Conservation (phyloP, 2,329 filamentous ascomycete genomes). For the Fusarium sterilihyphosum region DNA sequence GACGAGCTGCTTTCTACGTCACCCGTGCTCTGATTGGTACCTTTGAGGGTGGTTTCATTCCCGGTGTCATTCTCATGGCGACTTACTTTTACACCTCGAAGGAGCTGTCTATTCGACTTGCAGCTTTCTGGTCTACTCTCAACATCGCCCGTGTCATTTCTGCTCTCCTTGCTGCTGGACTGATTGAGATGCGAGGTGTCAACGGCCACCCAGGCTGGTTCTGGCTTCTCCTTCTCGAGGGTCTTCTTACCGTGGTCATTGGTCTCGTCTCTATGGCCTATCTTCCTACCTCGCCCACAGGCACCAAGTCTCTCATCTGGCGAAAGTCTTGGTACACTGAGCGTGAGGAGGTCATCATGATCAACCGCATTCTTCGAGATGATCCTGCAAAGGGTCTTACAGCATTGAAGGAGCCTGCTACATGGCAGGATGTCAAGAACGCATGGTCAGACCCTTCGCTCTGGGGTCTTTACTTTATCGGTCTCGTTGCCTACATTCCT, state of each 20-base stretch:
- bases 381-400: constrained; percentile 64
- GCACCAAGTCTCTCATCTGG: constrained; percentile 69
- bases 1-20: constrained; percentile 58
- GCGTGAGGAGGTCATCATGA: constrained; percentile 74
- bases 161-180: constrained; percentile 57
- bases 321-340: constrained; percentile 74
- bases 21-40: constrained; percentile 63
- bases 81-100: constrained; percentile 78
- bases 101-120: constrained; percentile 73
- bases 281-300: constrained; percentile 71
- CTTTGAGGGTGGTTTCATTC: constrained; percentile 67
- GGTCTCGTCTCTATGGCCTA: constrained; percentile 66
- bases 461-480: constrained; percentile 62
- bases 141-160: constrained; percentile 57
- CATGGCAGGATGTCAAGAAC: constrained; percentile 54
- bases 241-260: constrained; percentile 60
- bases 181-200: constrained; percentile 61
- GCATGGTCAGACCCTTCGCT: constrained; percentile 58
- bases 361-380: constrained; percentile 67
- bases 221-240: constrained; percentile 60
- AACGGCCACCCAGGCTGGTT: constrained; percentile 63
- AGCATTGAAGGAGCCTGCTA: constrained; percentile 55
- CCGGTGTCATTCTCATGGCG: constrained; percentile 70
- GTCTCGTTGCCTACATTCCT: constrained; percentile 60
- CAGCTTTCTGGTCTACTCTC: constrained; percentile 72